phyloP scores from a whole-genome alignment of 805 yeast species.

The Kodamaea hsintzibuensis region DNA sequence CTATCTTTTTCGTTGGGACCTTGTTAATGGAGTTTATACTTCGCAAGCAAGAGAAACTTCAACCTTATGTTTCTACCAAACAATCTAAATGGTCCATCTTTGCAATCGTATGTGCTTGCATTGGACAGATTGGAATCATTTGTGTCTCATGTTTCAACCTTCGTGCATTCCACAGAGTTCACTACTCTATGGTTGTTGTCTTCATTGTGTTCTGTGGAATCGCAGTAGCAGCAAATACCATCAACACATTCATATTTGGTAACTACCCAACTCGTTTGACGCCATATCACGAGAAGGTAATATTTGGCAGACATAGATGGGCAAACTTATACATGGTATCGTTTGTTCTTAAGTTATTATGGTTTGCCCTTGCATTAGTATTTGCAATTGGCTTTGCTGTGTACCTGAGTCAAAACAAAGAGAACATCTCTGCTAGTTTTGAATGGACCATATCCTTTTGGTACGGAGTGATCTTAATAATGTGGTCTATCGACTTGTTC shows the following conservation, averaged over 20 bases:
- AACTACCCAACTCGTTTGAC: conserved; percentile 35
- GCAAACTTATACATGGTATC: conserved; percentile 47
- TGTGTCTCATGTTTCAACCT: conserved; percentile 76
- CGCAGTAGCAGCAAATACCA: conserved; percentile 38
- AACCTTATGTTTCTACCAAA: conserved; percentile 46
- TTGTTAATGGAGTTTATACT: conserved; percentile 5
- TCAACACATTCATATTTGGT: conserved; percentile 41
- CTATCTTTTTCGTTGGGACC: conserved; percentile 66
- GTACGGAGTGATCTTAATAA: conserved; percentile 68
- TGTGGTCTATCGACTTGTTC: conserved; percentile 68
- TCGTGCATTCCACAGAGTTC: conserved; percentile 55
- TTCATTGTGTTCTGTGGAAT: conserved; percentile 70
- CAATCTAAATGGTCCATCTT: conserved; percentile 48
- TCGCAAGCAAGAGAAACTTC: conserved; percentile 38
- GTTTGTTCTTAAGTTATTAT: conserved; percentile 54
- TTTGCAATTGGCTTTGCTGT: conserved; percentile 72
- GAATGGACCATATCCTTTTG: conserved; percentile 91
- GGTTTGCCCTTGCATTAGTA: conserved; percentile 66
- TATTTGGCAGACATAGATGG: conserved; percentile 39
- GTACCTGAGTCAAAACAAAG: conserved; percentile 30
- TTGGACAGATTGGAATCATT: conserved; percentile 73
- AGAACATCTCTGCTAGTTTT: conserved; percentile 57
- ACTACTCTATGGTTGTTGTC: conserved; percentile 66
- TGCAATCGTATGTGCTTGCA: conserved; percentile 43
- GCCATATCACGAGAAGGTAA: conserved; percentile 41